Evolutionary conservation across 2,329 filamentous ascomycete species (phyloP).

Genomic region (Fonsecaea multimorphosa): DNA sequence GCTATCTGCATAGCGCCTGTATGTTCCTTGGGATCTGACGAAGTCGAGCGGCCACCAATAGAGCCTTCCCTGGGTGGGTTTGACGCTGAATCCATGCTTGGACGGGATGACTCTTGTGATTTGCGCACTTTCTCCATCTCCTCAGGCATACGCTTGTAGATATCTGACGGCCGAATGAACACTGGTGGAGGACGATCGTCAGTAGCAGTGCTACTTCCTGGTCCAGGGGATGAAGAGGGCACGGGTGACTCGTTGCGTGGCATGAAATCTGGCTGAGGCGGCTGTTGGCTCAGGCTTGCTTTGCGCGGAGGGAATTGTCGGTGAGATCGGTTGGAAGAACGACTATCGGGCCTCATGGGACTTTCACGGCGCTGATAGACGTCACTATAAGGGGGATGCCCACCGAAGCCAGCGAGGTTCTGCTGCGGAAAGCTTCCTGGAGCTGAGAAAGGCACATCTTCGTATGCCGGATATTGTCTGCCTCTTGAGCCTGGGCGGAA

Average conservation of each 20-base stretch:
- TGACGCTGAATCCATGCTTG: conserved; percentile 58
- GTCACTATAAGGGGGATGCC: conserved; percentile 39
- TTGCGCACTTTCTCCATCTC: conserved; percentile 64
- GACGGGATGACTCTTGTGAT: conserved; percentile 63
- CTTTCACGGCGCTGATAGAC: conserved; percentile 32
- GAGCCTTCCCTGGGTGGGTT: conserved; percentile 23
- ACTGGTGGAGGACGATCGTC: conserved; percentile 31
- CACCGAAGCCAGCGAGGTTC: conserved; percentile 27
- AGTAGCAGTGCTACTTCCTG: not conserved
- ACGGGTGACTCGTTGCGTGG: conserved; percentile 10
- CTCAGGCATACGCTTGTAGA: conserved; percentile 74
- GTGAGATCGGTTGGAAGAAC: conserved; percentile 35
- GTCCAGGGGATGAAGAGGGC: conserved; percentile 5
- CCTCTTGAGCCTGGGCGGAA: conserved; percentile 38
- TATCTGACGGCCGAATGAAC: conserved; percentile 76
- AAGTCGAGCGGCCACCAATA: conserved; percentile 40
- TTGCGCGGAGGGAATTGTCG: conserved; percentile 64
- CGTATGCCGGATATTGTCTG: conserved; percentile 28
- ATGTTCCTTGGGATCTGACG: conserved; percentile 30
- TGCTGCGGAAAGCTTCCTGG: conserved; percentile 30
- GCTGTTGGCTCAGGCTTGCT: conserved; percentile 63
- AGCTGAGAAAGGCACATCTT: conserved; percentile 30
- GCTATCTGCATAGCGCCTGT: conserved; percentile 3
- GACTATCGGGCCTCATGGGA: conserved; percentile 38
- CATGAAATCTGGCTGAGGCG: conserved; percentile 24